Evolutionary conservation across 148 eudicot species (phyloP).

Genomic region (Persicaria maculosa): DNA sequence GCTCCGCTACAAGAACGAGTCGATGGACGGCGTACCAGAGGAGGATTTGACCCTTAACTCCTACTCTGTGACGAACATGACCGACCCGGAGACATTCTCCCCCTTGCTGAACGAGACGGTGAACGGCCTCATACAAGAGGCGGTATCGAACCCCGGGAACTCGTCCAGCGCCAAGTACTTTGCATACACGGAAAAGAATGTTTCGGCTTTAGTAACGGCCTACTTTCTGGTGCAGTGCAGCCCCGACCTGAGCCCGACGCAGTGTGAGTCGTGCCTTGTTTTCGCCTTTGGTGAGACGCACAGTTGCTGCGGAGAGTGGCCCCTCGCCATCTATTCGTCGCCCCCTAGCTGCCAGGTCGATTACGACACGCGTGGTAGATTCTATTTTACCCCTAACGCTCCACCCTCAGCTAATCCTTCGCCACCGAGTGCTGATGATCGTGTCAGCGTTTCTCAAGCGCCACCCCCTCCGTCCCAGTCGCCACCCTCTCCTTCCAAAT

Average conservation of each 20-base stretch:
- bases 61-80: neutral
- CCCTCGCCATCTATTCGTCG: neutral
- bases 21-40: neutral
- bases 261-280: neutral
- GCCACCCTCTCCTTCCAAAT: too few relatives aligned
- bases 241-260: neutral
- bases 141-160: neutral
- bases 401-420: neutral
- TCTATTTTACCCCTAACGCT: neutral
- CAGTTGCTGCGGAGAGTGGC: slow-evolving; percentile 2
- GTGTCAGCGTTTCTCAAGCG: too few relatives aligned
- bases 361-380: neutral
- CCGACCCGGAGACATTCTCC: neutral
- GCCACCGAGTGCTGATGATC: too few relatives aligned
- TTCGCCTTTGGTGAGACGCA: neutral
- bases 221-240: slow-evolving; percentile 10
- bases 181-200: neutral
- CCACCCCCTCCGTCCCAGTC: too few relatives aligned
- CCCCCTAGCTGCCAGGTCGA: neutral
- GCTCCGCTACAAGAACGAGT: neutral
- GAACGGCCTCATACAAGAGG: neutral
- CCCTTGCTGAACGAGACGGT: neutral
- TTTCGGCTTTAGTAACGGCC: neutral
- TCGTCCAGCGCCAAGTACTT: neutral
- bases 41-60: neutral